phyloP scores from a whole-genome alignment of 2,329 filamentous ascomycete genomes.

The Fusarium transvaalense region DNA sequence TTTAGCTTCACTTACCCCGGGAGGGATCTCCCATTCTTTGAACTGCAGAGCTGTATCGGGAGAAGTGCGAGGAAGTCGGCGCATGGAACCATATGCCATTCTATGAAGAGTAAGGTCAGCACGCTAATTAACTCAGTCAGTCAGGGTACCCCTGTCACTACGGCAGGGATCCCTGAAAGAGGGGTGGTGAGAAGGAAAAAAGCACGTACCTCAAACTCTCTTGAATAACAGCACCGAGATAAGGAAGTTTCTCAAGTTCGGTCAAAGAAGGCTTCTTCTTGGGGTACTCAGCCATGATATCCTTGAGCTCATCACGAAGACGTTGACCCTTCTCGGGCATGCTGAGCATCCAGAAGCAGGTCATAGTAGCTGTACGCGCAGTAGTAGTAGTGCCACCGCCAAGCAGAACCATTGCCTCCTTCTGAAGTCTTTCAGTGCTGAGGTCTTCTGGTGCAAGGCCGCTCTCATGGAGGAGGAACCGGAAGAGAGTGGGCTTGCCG shows the following conservation, averaged over 20 bases:
- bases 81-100: conserved; percentile 1
- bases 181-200: neutral
- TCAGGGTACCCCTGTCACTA: neutral
- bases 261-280: neutral
- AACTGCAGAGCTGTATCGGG: neutral
- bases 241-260: conserved; percentile 3
- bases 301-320: neutral
- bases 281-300: neutral
- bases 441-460: neutral
- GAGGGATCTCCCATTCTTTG: neutral
- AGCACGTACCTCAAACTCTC: neutral
- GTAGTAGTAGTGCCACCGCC: neutral
- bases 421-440: neutral
- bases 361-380: neutral
- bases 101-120: neutral
- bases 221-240: neutral
- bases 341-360: neutral
- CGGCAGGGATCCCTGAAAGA: neutral
- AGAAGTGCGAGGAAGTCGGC: neutral
- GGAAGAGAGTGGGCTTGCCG: neutral
- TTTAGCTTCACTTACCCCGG: neutral
- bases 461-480: neutral
- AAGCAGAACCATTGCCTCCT: neutral
- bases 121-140: neutral
- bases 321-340: neutral